Evolutionary conservation across 495 filamentous ascomycete species (phyloP).

Genomic region (Diplogelasinospora grovesii): DNA sequence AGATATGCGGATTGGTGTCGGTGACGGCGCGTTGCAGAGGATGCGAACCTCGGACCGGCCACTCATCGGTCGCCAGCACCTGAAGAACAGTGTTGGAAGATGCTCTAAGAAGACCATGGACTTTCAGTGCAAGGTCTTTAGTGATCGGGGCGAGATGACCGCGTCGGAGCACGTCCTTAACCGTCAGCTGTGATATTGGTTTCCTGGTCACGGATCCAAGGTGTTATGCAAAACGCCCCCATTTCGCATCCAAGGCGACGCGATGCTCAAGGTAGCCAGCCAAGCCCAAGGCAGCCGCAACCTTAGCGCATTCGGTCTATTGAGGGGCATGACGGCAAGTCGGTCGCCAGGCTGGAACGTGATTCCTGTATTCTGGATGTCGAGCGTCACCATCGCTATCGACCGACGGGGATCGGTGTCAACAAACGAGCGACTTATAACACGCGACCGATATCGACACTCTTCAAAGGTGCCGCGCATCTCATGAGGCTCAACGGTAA

Average conservation of each 20-base stretch:
- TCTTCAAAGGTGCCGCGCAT: conserved; percentile 48
- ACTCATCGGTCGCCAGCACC: conserved; percentile 41
- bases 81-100: conserved; percentile 42
- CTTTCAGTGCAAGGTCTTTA: conserved; percentile 39
- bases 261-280: conserved; percentile 31
- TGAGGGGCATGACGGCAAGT: conserved; percentile 45
- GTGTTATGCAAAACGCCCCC: conserved; percentile 41
- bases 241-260: conserved; percentile 26
- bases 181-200: conserved; percentile 26
- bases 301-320: conserved; percentile 43
- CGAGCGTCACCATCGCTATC: conserved; percentile 40
- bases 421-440: conserved; percentile 35
- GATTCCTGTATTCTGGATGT: conserved; percentile 41
- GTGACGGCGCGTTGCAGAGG: conserved; percentile 36
- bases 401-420: conserved; percentile 37
- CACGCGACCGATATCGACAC: conserved; percentile 39
- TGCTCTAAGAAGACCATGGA: conserved; percentile 36
- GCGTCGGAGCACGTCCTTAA: conserved; percentile 42
- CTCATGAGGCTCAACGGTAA: conserved; percentile 40
- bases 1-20: conserved; percentile 39
- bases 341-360: conserved; percentile 45
- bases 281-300: conserved; percentile 39
- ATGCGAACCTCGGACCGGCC: conserved; percentile 42
- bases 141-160: conserved; percentile 44
- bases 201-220: conserved; percentile 26